Evolutionary conservation across 257 asterid species (phyloP).

Genomic region (Capsicum chinense): DNA sequence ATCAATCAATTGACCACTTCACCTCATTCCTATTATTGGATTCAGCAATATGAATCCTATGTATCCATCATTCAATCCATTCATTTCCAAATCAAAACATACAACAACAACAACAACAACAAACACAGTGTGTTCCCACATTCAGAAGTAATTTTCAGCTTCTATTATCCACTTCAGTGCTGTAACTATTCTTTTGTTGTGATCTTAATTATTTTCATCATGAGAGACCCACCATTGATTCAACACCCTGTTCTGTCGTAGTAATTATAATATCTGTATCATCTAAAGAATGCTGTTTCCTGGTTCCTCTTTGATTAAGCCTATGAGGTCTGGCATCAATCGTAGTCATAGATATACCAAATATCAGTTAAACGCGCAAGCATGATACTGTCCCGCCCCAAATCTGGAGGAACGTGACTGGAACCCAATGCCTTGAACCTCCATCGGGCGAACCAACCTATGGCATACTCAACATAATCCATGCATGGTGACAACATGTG

Average conservation of each 20-base stretch:
- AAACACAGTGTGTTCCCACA: too few relatives aligned
- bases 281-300: background rate
- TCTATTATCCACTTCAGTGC: background rate
- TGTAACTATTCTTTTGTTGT: background rate
- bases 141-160: background rate
- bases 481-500: background rate
- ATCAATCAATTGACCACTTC: background rate
- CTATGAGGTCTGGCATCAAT: background rate
- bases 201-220: constrained; percentile 17
- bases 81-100: background rate
- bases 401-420: background rate
- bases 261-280: constrained; percentile 12
- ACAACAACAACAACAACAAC: too few relatives aligned
- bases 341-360: background rate
- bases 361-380: constrained; percentile 6
- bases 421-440: background rate
- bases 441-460: background rate
- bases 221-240: background rate
- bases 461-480: background rate
- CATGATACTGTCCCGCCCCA: background rate
- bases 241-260: background rate
- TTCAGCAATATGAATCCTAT: constrained; percentile 16
- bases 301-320: background rate
- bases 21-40: constrained; percentile 9
- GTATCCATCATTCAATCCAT: background rate